Base-by-base conservation (phyloP, 345 rosid genomes). In the Camelina hispida region DNA sequence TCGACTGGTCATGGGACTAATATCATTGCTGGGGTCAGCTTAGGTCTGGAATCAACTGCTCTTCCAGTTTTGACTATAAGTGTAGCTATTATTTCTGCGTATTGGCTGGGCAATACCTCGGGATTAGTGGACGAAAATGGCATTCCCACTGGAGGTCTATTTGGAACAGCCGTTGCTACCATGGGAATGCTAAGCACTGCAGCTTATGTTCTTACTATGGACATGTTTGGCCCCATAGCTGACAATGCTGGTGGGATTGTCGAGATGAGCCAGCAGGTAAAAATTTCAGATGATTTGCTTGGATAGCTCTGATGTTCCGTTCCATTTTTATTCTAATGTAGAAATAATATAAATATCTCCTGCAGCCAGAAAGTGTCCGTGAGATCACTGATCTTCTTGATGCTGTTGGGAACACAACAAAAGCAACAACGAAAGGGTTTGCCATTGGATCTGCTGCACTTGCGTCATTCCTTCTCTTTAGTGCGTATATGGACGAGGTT, bases 171-270 rank as follows among this genome's bases (percentile, higher is more conserved):
- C 53, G 98, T 95, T 34, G 99, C 98, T 35, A 95, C 99, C 53
- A 95, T 95, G 99, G 99, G 98, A 81, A 95, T 95, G 99, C 99
- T 95, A 64, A 95, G 98, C 73, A 90, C 99, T 48, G 99, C 99
- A 78, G 98, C 94, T 59, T 95, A 93, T 86, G 89, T 95, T 75
- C 94, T 95, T 63, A 95, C 99, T 9, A 95, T 95, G 99, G 99
- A 95, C 85, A 95, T 95, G 99, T 95, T 95, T 83, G 99, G 99
- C 68, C 99, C 98, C 37, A 93, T 95, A 80, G 99, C 99, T 74
- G 99, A 95, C 84, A 95, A 95, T 79, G 99, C 98, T 81, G 98
- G 99, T 83, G 99, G 99, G 65, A 92, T 95, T 80, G 99, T 95
- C n/a, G 99, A 95, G 91, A 95, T 95, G 99, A 93, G 97, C 84